These are phyloP conservation scores for Sporothrix protearum DNA, from an alignment of 2,329 filamentous ascomycete genomes.

Conservation along the genomic window DNA sequence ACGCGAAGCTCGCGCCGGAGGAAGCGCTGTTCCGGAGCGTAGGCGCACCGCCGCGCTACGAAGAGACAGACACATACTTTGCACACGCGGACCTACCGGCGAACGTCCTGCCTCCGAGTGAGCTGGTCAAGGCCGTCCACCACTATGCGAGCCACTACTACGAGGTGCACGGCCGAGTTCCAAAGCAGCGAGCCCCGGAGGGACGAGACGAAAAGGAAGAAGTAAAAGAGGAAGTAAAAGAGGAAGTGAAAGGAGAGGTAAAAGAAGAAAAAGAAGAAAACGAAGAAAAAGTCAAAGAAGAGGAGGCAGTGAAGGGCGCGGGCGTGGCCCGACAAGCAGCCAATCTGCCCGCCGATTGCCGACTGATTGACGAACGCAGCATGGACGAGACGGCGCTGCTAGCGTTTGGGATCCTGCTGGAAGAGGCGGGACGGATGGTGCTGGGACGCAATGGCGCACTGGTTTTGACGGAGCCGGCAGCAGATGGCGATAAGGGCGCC, in stretches of 20 bases:
- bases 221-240: neutral
- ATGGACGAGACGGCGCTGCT: constrained; percentile 77
- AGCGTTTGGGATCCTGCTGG: constrained; percentile 69
- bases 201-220: neutral
- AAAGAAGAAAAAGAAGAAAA: neutral
- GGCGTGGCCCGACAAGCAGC: neutral
- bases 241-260: neutral
- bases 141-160: constrained; percentile 66
- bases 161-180: constrained; percentile 34
- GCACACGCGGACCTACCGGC: constrained; percentile 55
- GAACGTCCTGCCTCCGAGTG: constrained; percentile 58
- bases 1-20: constrained; percentile 57
- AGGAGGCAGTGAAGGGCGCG: constrained; percentile 2
- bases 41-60: constrained; percentile 63
- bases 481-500: constrained; percentile 29
- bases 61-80: constrained; percentile 69
- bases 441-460: constrained; percentile 65
- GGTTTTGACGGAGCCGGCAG: constrained; percentile 62
- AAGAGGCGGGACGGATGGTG: constrained; percentile 61
- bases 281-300: no score
- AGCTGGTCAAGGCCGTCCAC: constrained; percentile 67
- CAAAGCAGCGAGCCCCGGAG: neutral
- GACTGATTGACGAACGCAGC: constrained; percentile 51
- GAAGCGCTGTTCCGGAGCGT: constrained; percentile 65
- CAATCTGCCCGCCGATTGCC: constrained; percentile 11